Evolutionary conservation across 2,329 filamentous ascomycete genomes (phyloP), one percentile per base, ranked within the genome.

Genomic region (Colletotrichum spaethianum): DNA sequence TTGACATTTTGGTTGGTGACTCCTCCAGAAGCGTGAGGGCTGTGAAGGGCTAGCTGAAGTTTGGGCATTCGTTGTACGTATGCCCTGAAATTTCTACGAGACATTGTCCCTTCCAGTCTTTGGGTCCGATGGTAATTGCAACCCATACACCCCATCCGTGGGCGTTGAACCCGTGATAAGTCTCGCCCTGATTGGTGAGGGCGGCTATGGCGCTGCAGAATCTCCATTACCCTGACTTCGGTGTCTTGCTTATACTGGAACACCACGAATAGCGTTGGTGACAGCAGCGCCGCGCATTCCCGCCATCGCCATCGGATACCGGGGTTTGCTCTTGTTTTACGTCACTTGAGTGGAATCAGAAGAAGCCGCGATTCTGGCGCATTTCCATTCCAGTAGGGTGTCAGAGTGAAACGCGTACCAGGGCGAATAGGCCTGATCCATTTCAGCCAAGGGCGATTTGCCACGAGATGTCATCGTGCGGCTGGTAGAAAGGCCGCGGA

Each of bases 151-250:
- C 18, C n/a, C 18, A 40, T 28, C 16, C 52, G 31, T 28, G 28
- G 57, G 23, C 23, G 18, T 56, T 53, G n/a, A 38, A 53, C 28
- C 57, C 23, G 59, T 53, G 46, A 63, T 42, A 55, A 59, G 28
- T 46, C 44, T 26, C 31, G 40, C 40, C 16, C 36, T 62, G 52
- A 9, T 33, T 60, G 36, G 59, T 61, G 40, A 28, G 48, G 40
- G 40, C 63, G 63, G 63, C n/a, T 40, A 53, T n/a, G 59, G 59
- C 69, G 53, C 48, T 63, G 65, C 59, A 60, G 59, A 72, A 69
- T 60, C n/a, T 18, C 18, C 69, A 16, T 33, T 44, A 40, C 26
- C 28, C 59, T 44, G 52, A 20, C n/a, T 72, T 53, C 38, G 4
- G 16, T 46, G 46, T 40, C 38, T n/a, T 26, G 44, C 14, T 16